Evolutionary conservation across 75 land plant genomes (phyloP).

Genomic region (Ceratopteris richardii): DNA sequence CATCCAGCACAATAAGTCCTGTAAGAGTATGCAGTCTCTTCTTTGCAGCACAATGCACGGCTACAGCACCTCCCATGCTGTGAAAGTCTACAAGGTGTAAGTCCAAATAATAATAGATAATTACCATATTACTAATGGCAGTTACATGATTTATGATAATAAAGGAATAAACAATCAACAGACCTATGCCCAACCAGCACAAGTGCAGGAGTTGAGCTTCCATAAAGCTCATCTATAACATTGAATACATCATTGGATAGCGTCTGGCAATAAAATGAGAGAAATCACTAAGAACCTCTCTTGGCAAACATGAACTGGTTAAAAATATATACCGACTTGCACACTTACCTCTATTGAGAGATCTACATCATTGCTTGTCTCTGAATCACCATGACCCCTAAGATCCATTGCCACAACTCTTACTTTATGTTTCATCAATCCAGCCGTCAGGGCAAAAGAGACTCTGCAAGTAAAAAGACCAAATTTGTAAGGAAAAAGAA

Average conservation of each 20-base stretch:
- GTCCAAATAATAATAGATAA: too few species aligned
- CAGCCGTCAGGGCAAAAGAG: slow-evolving; percentile 79
- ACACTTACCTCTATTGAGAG: slow-evolving; percentile 64
- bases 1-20: slow-evolving; percentile 86
- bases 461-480: slow-evolving; percentile 44
- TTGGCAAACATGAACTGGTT: too few species aligned
- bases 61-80: slow-evolving; percentile 98
- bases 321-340: background rate
- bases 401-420: slow-evolving; percentile 88
- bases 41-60: slow-evolving; percentile 83
- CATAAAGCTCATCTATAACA: slow-evolving; percentile 71
- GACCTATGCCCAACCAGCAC: slow-evolving; percentile 96
- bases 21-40: slow-evolving; percentile 44
- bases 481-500: background rate
- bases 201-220: slow-evolving; percentile 76
- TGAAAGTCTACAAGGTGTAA: background rate
- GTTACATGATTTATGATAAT: background rate
- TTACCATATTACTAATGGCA: too few species aligned
- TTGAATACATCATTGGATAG: slow-evolving; percentile 80
- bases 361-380: slow-evolving; percentile 63
- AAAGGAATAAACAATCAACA: slow-evolving; percentile 1
- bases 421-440: slow-evolving; percentile 70
- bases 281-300: background rate
- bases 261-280: slow-evolving; percentile 35
- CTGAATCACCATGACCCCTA: slow-evolving; percentile 86